A percentile compares a stretch with the other conserved stretches of the same genome.
These are phyloP conservation scores for Pelargonium citronellum DNA, from an alignment of 441 rosid genomes.

Conservation along the genomic window DNA sequence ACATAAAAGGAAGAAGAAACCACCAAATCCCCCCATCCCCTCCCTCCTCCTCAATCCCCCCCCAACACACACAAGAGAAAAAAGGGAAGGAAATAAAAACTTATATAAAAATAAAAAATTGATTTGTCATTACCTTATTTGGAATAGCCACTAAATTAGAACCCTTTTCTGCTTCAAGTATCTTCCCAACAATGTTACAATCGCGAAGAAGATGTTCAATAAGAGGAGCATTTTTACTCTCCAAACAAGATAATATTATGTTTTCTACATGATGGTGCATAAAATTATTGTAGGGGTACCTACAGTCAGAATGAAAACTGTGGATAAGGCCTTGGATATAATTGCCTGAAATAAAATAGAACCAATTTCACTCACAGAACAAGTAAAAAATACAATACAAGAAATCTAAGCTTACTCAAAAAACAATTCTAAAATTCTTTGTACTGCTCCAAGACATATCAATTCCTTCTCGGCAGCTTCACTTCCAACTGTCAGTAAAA, in stretches of 20 bases:
- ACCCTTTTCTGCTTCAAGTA: conserved; percentile 67
- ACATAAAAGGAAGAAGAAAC: not conserved
- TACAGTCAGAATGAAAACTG: conserved; percentile 24
- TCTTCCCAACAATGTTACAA: conserved; percentile 64
- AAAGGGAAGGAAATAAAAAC: too few relatives aligned
- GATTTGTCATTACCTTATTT: conserved; percentile 18
- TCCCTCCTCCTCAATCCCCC: too few relatives aligned
- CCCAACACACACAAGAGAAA: not conserved
- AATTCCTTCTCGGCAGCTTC: conserved; percentile 83
- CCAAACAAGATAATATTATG: conserved; percentile 71
- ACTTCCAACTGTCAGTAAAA: conserved; percentile 69
- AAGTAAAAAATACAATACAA: conserved; percentile 22
- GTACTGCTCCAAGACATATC: conserved; percentile 60
- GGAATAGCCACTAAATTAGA: conserved; percentile 32
- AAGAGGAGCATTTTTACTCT: conserved; percentile 60
- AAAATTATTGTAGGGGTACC: conserved; percentile 90
- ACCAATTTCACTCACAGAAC: conserved; percentile 34
- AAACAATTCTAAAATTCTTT: conserved; percentile 63
- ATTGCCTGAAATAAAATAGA: not conserved
- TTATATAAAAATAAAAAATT: too few relatives aligned
- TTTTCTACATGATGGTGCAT: conserved; percentile 89
- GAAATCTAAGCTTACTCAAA: conserved; percentile 57
- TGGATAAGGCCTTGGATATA: conserved; percentile 26
- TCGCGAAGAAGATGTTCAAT: conserved; percentile 65
- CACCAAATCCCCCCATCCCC: conserved; percentile 14